Percentiles rank a stretch among this genome's conserved stretches.
These are phyloP conservation scores for Raphanus sativus DNA, from an alignment of 345 rosid genomes.

Conservation along the genomic window DNA sequence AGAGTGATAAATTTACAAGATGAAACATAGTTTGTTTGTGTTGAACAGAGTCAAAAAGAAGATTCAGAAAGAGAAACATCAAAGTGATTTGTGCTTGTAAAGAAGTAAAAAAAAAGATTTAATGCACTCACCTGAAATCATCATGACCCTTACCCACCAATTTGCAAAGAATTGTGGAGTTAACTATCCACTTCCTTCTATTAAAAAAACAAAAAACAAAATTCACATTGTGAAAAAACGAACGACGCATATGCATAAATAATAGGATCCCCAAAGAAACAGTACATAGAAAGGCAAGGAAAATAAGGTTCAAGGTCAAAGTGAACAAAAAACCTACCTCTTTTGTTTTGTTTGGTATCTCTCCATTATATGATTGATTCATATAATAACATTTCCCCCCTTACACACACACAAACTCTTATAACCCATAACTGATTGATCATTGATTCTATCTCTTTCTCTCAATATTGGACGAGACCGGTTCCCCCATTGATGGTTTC, in stretches of 20 bases:
- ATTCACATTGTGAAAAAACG: slow-evolving; percentile 6
- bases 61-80: background rate
- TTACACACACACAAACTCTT: slow-evolving; percentile 32
- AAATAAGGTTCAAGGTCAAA: slow-evolving; percentile 15
- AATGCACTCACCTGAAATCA: slow-evolving; percentile 42
- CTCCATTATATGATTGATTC: slow-evolving; percentile 30
- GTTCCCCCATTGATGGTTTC: slow-evolving; percentile 81
- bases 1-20: no score
- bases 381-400: slow-evolving; percentile 10
- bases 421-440: slow-evolving; percentile 31
- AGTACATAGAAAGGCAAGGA: background rate
- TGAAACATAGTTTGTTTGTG: slow-evolving; percentile 5
- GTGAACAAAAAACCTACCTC: slow-evolving; percentile 42
- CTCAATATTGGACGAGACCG: no score
- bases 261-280: slow-evolving; percentile 25
- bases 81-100: background rate
- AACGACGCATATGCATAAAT: background rate
- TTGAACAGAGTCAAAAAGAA: slow-evolving; percentile 5
- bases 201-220: slow-evolving; percentile 25
- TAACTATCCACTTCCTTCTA: slow-evolving; percentile 36
- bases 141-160: slow-evolving; percentile 37
- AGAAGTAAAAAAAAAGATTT: slow-evolving; percentile 18
- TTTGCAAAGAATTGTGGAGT: slow-evolving; percentile 35
- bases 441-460: slow-evolving; percentile 22
- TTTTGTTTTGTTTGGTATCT: slow-evolving; percentile 13